Percentiles rank a stretch among this genome's conserved stretches.
These are phyloP conservation scores for Podosphaera aphanis DNA, from an alignment of 2,329 filamentous ascomycete species.

Conservation along the genomic window DNA sequence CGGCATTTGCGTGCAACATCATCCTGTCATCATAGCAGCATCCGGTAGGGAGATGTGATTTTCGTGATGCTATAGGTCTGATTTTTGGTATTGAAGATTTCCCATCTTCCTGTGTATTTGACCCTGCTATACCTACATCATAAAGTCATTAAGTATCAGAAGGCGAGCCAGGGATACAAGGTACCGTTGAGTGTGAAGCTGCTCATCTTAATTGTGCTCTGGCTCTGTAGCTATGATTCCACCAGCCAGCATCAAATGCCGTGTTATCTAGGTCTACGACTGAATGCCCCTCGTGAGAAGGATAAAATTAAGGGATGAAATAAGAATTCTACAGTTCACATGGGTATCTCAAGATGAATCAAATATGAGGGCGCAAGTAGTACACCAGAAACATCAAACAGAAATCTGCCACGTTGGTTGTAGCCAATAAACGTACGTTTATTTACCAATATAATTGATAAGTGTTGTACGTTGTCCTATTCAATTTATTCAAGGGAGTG, in stretches of 20 bases:
- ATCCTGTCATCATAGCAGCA: conserved; percentile 85
- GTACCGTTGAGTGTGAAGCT: neutral
- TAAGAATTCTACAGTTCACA: no score
- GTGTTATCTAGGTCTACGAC: neutral
- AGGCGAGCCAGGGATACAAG: conserved; percentile 5
- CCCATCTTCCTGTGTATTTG: conserved; percentile 5
- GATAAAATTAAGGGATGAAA: no score
- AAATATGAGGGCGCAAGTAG: no score
- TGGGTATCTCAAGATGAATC: no score
- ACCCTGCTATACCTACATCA: conserved; percentile 3
- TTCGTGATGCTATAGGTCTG: conserved; percentile 3
- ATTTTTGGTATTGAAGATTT: conserved; percentile 3
- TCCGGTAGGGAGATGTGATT: conserved; percentile 34
- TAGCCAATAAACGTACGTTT: no score
- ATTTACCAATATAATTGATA: no score
- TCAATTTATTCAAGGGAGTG: no score
- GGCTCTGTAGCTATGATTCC: neutral
- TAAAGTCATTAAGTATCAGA: conserved; percentile 3
- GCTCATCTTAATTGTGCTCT: neutral
- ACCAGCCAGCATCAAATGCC: neutral
- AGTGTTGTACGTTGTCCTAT: no score
- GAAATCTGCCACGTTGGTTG: no score
- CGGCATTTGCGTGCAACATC: conserved; percentile 80
- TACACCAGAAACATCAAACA: no score
- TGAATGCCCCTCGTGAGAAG: neutral